phyloP scores from a whole-genome alignment of 768 basidiomycete species.

The Mycena chlorophos region DNA sequence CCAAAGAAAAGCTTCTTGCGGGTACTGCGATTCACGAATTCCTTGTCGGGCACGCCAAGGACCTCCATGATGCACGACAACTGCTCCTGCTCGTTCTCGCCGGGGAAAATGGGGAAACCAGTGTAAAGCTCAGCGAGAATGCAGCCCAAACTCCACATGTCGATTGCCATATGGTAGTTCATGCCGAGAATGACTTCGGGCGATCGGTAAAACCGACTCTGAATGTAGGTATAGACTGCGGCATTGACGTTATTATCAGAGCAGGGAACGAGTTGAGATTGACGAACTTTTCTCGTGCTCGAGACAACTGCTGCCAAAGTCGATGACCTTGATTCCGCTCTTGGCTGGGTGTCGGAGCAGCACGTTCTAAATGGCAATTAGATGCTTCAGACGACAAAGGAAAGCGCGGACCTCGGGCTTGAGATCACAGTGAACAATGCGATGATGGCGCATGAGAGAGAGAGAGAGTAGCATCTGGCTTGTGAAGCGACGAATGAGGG shows the following conservation, averaged over 20 bases:
- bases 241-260: slow-evolving; percentile 5
- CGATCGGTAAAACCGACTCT: slow-evolving; percentile 99
- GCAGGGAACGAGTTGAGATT: slow-evolving; percentile 5
- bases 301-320: slow-evolving; percentile 98
- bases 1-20: slow-evolving; percentile 96
- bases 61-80: slow-evolving; percentile 99
- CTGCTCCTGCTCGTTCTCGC: slow-evolving; percentile 98
- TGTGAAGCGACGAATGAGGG: slow-evolving; percentile 92
- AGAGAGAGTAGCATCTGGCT: slow-evolving; percentile 92
- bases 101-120: slow-evolving; percentile 97
- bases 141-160: slow-evolving; percentile 99
- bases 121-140: slow-evolving; percentile 97
- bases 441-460: slow-evolving; percentile 92
- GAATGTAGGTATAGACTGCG: slow-evolving; percentile 97
- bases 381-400: background rate
- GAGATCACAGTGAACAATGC: slow-evolving; percentile 97
- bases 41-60: slow-evolving; percentile 91
- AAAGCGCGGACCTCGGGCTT: slow-evolving; percentile 83
- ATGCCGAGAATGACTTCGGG: slow-evolving; percentile 98
- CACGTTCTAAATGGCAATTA: slow-evolving; percentile 67
- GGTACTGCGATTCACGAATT: slow-evolving; percentile 90
- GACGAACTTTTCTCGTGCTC: slow-evolving; percentile 95
- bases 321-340: slow-evolving; percentile 97
- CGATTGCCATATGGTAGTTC: slow-evolving; percentile 99
- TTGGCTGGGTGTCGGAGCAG: slow-evolving; percentile 91